Base-by-base conservation (phyloP, 1,139 yeast genomes). In the Citeromyces hawaiiensis region DNA sequence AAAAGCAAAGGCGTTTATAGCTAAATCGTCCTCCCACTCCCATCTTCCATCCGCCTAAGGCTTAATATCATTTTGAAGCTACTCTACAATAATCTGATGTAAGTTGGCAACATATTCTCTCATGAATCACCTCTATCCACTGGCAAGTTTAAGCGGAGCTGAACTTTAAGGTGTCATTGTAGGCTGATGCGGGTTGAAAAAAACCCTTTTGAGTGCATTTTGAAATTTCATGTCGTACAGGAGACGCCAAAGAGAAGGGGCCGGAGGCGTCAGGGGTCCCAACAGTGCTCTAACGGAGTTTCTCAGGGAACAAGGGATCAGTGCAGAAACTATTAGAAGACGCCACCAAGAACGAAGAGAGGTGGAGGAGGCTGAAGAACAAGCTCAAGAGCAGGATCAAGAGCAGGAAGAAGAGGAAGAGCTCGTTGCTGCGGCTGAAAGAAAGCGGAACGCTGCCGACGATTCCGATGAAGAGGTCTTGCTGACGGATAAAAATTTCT, bases 261-360 rank as follows among this genome's bases (percentile, higher is more conserved):
- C 33, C 10, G 17, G 38, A 19, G 72, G 72, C 14, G 82, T 82
- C 34, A 64, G 76, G 44, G 91, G 91, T 0, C 91, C 93, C 6
- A 80, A 79, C 60, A 76, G 85, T 47, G 93, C 93, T 0, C 63
- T 82, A 47, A 81, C 91, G 0, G 86, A 78, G 53, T 82, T 82
- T 52, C 64, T 82, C 43, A 63, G 81, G 39, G 76, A 82, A 42
- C 96, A 87, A 56, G 96, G 96, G 35, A 88, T 88, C 58, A 83
- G 64, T 52, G 83, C 96, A 0, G 86, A 76, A 45, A 78, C 77
- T 37, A 86, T 88, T 53, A 68, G 88, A 48, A 61, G 70, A 40
- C 64, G 94, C 48, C 73, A 81, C 54, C 54, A 60, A 46, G 59
- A 50, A 55, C 59, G 50, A 8, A 18, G 36, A 17, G 21, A 13